phyloP scores from a whole-genome alignment of 2,329 filamentous ascomycete species.

The Colletotrichum lindemuthianum region DNA sequence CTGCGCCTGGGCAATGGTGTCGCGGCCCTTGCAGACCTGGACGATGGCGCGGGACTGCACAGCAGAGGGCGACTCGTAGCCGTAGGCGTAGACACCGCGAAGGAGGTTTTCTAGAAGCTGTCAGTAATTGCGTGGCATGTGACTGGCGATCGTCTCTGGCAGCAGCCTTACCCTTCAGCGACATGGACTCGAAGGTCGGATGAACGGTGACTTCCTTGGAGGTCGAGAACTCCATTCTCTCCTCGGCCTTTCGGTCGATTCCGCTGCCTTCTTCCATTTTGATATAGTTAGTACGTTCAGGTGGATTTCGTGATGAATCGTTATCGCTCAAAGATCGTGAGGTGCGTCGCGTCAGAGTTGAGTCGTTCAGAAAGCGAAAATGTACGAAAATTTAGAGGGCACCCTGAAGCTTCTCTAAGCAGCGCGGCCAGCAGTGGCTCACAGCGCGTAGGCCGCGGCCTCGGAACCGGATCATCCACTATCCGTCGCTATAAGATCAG shows the following conservation, averaged over 20 bases:
- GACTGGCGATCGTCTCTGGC: neutral
- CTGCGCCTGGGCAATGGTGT: slow-evolving; percentile 98
- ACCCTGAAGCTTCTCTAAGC: slow-evolving; percentile 22
- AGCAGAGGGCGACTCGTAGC: slow-evolving; percentile 97
- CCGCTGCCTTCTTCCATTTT: slow-evolving; percentile 84
- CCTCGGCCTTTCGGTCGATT: slow-evolving; percentile 92
- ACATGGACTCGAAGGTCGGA: slow-evolving; percentile 95
- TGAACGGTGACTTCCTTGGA: slow-evolving; percentile 97
- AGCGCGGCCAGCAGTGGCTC: slow-evolving; percentile 1
- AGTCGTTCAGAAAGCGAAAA: slow-evolving; percentile 13
- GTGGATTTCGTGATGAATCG: neutral
- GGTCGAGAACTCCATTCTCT: slow-evolving; percentile 97
- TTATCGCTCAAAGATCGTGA: neutral
- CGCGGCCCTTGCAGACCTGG: slow-evolving; percentile 98
- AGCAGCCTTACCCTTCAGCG: slow-evolving; percentile 75
- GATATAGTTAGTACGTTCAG: slow-evolving; percentile 34
- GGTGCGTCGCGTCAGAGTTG: neutral
- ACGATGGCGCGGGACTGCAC: slow-evolving; percentile 98
- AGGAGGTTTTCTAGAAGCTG: slow-evolving; percentile 80
- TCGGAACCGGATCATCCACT: slow-evolving; percentile 10
- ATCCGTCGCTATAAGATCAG: slow-evolving; percentile 10
- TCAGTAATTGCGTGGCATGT: neutral
- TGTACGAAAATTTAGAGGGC: slow-evolving; percentile 36
- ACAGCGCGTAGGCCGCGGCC: neutral
- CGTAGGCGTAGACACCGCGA: slow-evolving; percentile 97